Percentiles rank a stretch among this genome's conserved stretches.
These are phyloP conservation scores for Myriosclerotinia curreyana DNA, from an alignment of 2,329 filamentous ascomycete genomes.

Conservation along the genomic window DNA sequence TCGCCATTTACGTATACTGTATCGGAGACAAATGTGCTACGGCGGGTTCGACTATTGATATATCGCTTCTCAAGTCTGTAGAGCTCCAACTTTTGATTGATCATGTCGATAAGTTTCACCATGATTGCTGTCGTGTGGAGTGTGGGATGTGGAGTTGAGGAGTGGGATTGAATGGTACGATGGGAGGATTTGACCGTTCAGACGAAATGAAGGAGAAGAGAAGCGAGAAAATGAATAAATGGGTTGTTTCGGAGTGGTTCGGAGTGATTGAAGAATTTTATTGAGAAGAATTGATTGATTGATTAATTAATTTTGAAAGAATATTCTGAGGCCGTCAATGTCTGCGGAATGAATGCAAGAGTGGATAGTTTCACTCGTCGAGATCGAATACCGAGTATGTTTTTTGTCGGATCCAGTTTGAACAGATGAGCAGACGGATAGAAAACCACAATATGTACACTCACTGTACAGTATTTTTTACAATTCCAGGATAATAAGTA, in stretches of 20 bases:
- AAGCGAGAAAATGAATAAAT: neutral
- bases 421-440: neutral
- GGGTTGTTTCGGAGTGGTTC: neutral
- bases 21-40: constrained; percentile 83
- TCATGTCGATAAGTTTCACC: constrained; percentile 53
- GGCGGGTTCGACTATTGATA: constrained; percentile 79
- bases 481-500: neutral
- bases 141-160: constrained; percentile 1
- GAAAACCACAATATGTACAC: neutral
- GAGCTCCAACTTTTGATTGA: constrained; percentile 75
- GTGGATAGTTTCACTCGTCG: neutral
- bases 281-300: neutral
- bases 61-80: constrained; percentile 95
- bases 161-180: constrained; percentile 3
- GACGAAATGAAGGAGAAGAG: constrained; percentile 6
- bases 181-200: neutral
- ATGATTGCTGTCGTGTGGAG: constrained; percentile 27
- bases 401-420: neutral
- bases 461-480: neutral
- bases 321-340: neutral
- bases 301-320: neutral
- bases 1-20: constrained; percentile 94
- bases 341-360: neutral
- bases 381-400: neutral
- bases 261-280: neutral